Evolutionary conservation across 768 basidiomycete species (phyloP).

Genomic region (Crucibulum laeve): DNA sequence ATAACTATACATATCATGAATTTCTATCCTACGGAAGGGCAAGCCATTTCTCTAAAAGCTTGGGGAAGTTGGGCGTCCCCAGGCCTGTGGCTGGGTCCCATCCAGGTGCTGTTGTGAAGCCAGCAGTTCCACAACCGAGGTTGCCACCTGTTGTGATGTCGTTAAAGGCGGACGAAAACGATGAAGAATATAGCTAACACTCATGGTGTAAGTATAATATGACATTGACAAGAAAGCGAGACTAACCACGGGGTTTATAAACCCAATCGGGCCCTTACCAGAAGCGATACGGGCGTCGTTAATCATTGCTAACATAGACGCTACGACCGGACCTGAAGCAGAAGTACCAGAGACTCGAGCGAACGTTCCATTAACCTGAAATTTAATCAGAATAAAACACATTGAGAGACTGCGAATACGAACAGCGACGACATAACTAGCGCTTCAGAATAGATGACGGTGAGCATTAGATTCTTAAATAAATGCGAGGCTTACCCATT

Average conservation of each 20-base stretch:
- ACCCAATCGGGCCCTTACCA: slow-evolving; percentile 41
- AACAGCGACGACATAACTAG: slow-evolving; percentile 31
- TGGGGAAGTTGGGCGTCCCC: neutral
- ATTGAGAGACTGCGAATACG: neutral
- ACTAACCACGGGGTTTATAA: slow-evolving; percentile 39
- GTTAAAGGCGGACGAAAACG: slow-evolving; percentile 22
- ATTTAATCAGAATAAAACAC: neutral
- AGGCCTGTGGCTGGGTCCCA: neutral
- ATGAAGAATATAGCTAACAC: slow-evolving; percentile 23
- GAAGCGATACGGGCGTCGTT: slow-evolving; percentile 45
- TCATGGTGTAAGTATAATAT: neutral
- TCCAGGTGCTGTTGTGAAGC: neutral
- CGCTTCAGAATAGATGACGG: slow-evolving; percentile 14
- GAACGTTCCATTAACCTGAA: slow-evolving; percentile 31
- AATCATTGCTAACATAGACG: slow-evolving; percentile 43
- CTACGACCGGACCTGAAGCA: slow-evolving; percentile 33
- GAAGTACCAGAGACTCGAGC: slow-evolving; percentile 36
- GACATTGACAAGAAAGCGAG: neutral
- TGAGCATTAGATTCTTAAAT: neutral
- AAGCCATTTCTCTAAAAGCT: no score
- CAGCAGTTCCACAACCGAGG: slow-evolving; percentile 23
- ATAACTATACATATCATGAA: no score
- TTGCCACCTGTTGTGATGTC: slow-evolving; percentile 28
- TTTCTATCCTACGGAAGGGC: no score
- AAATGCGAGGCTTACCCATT: slow-evolving; percentile 29